Conservation (phyloP, 2,329 filamentous ascomycete genomes). For the Didymella pomorum region DNA sequence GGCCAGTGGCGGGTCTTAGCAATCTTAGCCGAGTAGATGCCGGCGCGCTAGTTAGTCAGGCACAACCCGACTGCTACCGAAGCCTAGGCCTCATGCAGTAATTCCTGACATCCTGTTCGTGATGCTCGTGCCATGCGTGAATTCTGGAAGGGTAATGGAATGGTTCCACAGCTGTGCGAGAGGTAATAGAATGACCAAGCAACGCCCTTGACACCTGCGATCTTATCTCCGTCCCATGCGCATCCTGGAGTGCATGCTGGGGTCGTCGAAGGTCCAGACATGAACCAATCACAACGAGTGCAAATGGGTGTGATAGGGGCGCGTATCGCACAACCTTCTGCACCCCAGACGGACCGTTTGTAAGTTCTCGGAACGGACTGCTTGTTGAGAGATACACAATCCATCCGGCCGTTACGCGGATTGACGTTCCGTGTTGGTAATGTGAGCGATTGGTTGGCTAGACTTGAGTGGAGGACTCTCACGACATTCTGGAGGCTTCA, state of each 20-base stretch:
- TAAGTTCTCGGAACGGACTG: neutral
- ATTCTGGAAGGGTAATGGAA: constrained; percentile 25
- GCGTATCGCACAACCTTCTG: too few relatives aligned
- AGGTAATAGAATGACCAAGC: constrained; percentile 18
- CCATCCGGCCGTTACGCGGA: neutral
- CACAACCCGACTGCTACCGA: constrained; percentile 27
- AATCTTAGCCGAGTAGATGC: constrained; percentile 26
- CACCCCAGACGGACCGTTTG: constrained; percentile 19
- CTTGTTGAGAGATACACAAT: neutral
- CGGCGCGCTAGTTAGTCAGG: constrained; percentile 15
- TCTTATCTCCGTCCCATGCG: constrained; percentile 14
- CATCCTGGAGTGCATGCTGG: constrained; percentile 17
- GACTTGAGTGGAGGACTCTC: neutral
- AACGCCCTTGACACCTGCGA: constrained; percentile 11
- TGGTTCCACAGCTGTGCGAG: neutral
- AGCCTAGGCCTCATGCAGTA: constrained; percentile 22
- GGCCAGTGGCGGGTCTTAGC: constrained; percentile 31
- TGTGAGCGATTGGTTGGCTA: neutral
- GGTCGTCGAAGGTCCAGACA: neutral
- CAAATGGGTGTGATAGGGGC: neutral
- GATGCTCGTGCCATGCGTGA: constrained; percentile 18
- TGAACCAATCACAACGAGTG: constrained; percentile 12
- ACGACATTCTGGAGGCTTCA: constrained; percentile 1
- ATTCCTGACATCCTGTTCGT: constrained; percentile 26
- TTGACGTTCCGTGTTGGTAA: neutral